Evolutionary conservation across 1,284 basidiomycete genomes (phyloP).

Genomic region (Cystobasidium slooffiae): DNA sequence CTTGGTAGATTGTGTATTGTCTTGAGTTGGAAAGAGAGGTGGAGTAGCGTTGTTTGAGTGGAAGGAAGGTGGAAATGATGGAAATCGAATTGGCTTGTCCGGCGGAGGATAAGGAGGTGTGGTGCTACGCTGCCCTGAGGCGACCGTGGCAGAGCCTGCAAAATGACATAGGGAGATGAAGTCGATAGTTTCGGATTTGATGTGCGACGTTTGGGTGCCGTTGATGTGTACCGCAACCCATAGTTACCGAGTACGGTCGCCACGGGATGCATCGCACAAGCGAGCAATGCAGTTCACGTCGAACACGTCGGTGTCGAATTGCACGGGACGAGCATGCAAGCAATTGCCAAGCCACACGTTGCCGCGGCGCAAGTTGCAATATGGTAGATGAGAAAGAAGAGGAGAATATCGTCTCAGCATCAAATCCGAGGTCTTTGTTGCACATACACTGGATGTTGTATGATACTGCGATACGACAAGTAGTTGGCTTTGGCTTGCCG

Average conservation of each 20-base stretch:
- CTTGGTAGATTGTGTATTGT: not conserved
- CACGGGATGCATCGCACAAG: no score
- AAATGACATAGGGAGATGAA: constrained; percentile 14
- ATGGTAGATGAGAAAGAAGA: constrained; percentile 11
- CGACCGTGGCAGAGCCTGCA: constrained; percentile 7
- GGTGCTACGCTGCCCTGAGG: constrained; percentile 21
- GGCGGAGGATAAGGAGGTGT: constrained; percentile 42
- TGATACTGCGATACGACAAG: constrained; percentile 30
- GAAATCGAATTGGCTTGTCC: constrained; percentile 26
- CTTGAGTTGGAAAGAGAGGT: not conserved
- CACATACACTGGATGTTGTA: constrained; percentile 29
- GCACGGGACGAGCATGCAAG: not conserved
- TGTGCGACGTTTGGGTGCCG: not conserved
- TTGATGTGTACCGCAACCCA: no score
- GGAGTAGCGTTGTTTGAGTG: not conserved
- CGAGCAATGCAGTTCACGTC: no score
- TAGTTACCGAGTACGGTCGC: no score
- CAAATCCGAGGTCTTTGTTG: constrained; percentile 5
- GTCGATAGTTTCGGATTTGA: not conserved
- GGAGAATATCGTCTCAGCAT: constrained; percentile 30
- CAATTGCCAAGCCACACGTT: not conserved
- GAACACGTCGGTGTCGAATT: not conserved
- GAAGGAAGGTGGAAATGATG: not conserved
- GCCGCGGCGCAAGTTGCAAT: constrained; percentile 15
- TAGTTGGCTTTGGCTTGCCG: constrained; percentile 8